A percentile compares a stretch with the other conserved stretches of the same genome.
These are phyloP conservation scores for Cytospora piceae DNA, from an alignment of 2,329 filamentous ascomycete species.

Conservation along the genomic window DNA sequence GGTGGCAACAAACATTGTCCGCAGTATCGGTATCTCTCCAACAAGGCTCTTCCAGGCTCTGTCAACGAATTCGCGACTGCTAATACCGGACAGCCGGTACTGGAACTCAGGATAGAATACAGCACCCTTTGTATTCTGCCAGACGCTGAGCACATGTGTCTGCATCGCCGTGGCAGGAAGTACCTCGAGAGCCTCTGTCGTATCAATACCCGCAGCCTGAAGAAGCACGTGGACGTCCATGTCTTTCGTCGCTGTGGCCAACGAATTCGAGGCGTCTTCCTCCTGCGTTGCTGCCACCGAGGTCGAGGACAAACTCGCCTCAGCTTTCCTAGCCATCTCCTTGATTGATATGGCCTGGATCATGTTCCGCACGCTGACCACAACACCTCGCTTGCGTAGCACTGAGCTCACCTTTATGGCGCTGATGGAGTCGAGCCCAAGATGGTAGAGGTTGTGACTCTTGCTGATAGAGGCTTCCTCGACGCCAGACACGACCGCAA, in stretches of 20 bases:
- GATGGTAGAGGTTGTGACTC: constrained; percentile 73
- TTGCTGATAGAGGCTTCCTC: constrained; percentile 60
- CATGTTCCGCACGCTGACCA: constrained; percentile 71
- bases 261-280: background rate
- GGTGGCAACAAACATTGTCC: constrained; percentile 67
- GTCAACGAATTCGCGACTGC: constrained; percentile 49
- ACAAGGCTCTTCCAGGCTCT: constrained; percentile 66
- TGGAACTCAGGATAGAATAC: constrained; percentile 77
- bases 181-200: constrained; percentile 55
- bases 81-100: constrained; percentile 54
- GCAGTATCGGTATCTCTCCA: constrained; percentile 62
- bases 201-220: constrained; percentile 43
- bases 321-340: constrained; percentile 53
- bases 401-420: constrained; percentile 81
- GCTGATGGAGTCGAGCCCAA: constrained; percentile 90
- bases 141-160: constrained; percentile 76
- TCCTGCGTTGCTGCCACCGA: background rate
- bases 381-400: constrained; percentile 65
- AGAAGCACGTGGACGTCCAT: constrained; percentile 48
- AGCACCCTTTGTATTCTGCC: constrained; percentile 67
- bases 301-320: background rate
- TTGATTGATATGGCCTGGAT: constrained; percentile 66
- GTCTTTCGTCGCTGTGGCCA: constrained; percentile 40
- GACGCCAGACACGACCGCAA: constrained; percentile 64
- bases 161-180: constrained; percentile 79